Conservation (phyloP, 768 basidiomycete genomes). For the Mycena maculata region DNA sequence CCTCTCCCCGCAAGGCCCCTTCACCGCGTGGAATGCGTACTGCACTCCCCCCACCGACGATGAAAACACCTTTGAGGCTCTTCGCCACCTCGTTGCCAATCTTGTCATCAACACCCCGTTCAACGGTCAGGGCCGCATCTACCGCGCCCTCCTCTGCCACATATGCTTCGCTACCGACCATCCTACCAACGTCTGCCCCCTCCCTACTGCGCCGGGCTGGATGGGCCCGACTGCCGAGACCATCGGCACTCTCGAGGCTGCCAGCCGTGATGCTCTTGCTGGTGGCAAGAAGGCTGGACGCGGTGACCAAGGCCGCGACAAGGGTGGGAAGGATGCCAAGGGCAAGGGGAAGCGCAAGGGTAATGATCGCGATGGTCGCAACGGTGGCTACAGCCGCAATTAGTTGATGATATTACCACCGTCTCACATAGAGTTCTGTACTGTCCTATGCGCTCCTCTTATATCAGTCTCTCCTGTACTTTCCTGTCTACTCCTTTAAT, state of each 20-base stretch:
- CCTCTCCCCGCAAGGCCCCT: neutral
- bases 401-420: neutral
- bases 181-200: no score
- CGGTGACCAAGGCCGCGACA: no score
- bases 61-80: neutral
- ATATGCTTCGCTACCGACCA: no score
- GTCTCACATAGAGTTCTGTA: neutral
- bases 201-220: no score
- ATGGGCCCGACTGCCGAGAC: no score
- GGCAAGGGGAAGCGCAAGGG: neutral
- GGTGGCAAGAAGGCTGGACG: no score
- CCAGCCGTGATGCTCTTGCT: no score
- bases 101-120: neutral
- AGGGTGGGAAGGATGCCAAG: no score
- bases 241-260: no score
- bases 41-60: neutral
- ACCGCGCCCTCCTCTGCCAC: no score
- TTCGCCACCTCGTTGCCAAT: neutral
- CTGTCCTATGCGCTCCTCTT: neutral
- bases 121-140: no score
- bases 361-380: neutral
- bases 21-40: constrained; percentile 10
- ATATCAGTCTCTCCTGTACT: neutral
- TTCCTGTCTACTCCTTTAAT: no score
- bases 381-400: neutral